A percentile compares a stretch with the other conserved stretches of the same genome.
These are phyloP conservation scores for Triticum turgidum DNA, from an alignment of 176 grass and related monocot species.

Conservation along the genomic window DNA sequence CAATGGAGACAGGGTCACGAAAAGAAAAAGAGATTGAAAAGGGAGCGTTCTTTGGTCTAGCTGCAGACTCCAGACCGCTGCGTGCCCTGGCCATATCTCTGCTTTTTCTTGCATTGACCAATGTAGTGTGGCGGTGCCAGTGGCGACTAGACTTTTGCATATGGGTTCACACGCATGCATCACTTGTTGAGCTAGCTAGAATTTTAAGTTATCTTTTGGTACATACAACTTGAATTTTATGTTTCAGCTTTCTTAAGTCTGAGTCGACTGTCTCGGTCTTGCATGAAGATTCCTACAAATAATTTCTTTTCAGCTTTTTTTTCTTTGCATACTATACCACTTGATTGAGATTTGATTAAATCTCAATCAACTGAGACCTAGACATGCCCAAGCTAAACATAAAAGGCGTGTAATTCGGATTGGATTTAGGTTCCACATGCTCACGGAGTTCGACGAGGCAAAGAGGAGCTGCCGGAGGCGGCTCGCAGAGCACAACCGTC, in stretches of 20 bases:
- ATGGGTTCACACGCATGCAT: neutral
- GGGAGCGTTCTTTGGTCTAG: neutral
- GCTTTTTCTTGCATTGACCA: neutral
- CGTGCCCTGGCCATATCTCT: too few relatives aligned
- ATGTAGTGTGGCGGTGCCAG: neutral
- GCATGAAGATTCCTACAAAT: too few relatives aligned
- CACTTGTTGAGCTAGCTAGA: neutral
- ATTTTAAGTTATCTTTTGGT: neutral
- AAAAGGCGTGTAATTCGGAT: neutral
- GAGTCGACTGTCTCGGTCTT: too few relatives aligned
- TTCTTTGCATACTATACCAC: too few relatives aligned
- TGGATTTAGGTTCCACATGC: conserved; percentile 54
- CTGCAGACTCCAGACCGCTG: neutral
- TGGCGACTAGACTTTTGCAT: neutral
- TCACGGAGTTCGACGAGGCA: conserved; percentile 68
- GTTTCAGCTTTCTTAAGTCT: too few relatives aligned
- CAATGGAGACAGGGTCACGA: conserved; percentile 22
- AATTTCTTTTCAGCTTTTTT: too few relatives aligned
- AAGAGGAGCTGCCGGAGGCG: conserved; percentile 81
- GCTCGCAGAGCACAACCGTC: conserved; percentile 80
- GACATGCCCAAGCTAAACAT: too few relatives aligned
- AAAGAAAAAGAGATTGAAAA: conserved; percentile 24
- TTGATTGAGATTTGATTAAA: too few relatives aligned
- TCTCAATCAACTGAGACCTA: too few relatives aligned
- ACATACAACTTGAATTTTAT: neutral